Evolutionary conservation across 495 filamentous ascomycete genomes (phyloP).

Genomic region (Penicillium taxi): DNA sequence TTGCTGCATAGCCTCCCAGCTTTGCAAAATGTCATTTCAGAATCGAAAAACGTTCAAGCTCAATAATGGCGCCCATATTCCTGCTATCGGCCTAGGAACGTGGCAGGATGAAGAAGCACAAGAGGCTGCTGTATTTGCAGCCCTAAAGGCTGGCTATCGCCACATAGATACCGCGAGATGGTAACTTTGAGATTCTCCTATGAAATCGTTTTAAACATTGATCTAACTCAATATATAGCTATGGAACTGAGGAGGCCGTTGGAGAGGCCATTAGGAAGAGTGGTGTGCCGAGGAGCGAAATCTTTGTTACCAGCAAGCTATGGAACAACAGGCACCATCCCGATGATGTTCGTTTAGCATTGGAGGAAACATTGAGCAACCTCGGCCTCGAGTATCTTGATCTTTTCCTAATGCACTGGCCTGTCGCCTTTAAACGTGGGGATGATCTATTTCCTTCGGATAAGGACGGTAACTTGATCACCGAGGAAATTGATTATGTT

Average conservation of each 20-base stretch:
- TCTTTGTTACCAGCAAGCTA: constrained; percentile 65
- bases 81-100: constrained; percentile 41
- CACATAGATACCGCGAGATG: constrained; percentile 54
- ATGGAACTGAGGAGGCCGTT: constrained; percentile 43
- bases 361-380: constrained; percentile 52
- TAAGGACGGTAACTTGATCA: constrained; percentile 37
- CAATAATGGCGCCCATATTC: constrained; percentile 46
- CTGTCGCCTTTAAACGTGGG: constrained; percentile 42
- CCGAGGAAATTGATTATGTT: constrained; percentile 40
- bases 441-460: constrained; percentile 34
- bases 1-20: too few species aligned
- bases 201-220: neutral
- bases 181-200: constrained; percentile 16
- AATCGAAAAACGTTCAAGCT: constrained; percentile 31
- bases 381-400: constrained; percentile 60
- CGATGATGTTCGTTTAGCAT: constrained; percentile 50
- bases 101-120: constrained; percentile 44
- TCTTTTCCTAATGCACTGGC: constrained; percentile 66
- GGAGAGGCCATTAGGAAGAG: constrained; percentile 51
- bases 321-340: constrained; percentile 63
- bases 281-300: constrained; percentile 47
- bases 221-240: constrained; percentile 14
- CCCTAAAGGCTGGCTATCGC: constrained; percentile 49
- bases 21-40: too few species aligned
- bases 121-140: constrained; percentile 38